Evolutionary conservation across 176 grass and related monocot species (phyloP).

Genomic region (Oryza australiensis): DNA sequence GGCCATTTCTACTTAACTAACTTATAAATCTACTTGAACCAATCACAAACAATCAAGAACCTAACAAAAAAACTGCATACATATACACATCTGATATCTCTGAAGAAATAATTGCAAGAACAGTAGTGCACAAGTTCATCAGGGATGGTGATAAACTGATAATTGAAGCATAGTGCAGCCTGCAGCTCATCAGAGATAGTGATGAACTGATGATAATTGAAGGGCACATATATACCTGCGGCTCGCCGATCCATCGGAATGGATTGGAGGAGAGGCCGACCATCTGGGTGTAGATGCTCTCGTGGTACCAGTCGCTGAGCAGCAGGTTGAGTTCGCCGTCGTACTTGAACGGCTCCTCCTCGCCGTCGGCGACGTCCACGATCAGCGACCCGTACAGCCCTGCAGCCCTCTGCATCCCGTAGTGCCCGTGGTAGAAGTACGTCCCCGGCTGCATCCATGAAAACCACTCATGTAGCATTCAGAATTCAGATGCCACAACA

Average conservation of each 20-base stretch:
- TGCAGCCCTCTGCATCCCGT: conserved; percentile 88
- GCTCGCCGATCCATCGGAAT: conserved; percentile 85
- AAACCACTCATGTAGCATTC: neutral
- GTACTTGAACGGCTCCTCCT: conserved; percentile 77
- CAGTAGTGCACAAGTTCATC: neutral
- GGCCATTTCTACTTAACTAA: neutral
- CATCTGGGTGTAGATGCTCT: conserved; percentile 77
- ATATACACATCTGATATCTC: neutral
- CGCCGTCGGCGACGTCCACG: conserved; percentile 66
- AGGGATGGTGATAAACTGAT: neutral
- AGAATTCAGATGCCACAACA: neutral
- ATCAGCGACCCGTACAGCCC: conserved; percentile 84
- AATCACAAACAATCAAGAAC: neutral
- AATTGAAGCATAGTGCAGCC: neutral
- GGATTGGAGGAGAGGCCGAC: conserved; percentile 72
- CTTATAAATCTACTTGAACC: neutral
- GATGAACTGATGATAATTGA: neutral
- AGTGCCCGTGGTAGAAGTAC: conserved; percentile 92
- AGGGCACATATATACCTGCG: conserved; percentile 44
- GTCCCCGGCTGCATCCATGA: conserved; percentile 56
- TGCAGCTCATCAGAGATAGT: neutral
- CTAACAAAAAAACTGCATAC: neutral
- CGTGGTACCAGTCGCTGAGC: conserved; percentile 86
- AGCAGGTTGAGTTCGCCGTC: conserved; percentile 84
- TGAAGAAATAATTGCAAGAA: conserved; percentile 3